Evolutionary conservation across 2,329 filamentous ascomycete species (phyloP), one percentile per base, ranked within the genome.

Genomic region (Rutstroemia sp.): DNA sequence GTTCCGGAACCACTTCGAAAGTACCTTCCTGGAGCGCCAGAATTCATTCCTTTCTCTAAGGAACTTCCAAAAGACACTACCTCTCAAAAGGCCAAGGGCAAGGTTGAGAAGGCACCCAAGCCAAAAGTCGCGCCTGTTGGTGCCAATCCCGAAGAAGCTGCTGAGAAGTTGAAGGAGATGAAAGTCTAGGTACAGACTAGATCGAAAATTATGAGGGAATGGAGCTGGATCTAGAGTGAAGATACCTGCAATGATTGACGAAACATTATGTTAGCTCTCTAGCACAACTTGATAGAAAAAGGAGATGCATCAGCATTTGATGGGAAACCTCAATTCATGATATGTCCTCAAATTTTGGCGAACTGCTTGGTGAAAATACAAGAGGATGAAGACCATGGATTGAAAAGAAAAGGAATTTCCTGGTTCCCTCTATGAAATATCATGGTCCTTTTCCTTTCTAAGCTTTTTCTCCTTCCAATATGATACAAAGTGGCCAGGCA

Each of bases 31-130:
- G 92, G 92, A 37, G 79, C 89, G 42, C 91, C 90, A 1, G 90
- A 92, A 50, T 96, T 96, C 73, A 79, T 99, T 60, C 88, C 89
- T 1, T 99, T 88, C 69, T 83, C 84, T 54, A 94, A 91, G 75
- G 92, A 96, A 64, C 76, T 92, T 39, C 84, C 88, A 10, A 92
- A 92, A 73, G 84, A 91, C 64, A 78, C 80, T 10, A 86, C 82
- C 41, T 84, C 81, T 42, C 73, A 77, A 62, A 85, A 84, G 72
- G 71, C 67, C 7, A 75, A 75, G 67, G 69, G 66, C 21, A 70
- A 69, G 58, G 60, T 51, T 30, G 61, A 66, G 5, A 68, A 69
- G 55, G 63, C 62, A 47, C 57, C 63, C 30, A 69, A 69, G 39
- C 61, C 63, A 45, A 65, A 66, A 54, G 61, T 58, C 10, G 65